Evolutionary conservation across 2,329 filamentous ascomycete species (phyloP), one percentile per base, ranked within the genome.

Genomic region (Nemania sp.): DNA sequence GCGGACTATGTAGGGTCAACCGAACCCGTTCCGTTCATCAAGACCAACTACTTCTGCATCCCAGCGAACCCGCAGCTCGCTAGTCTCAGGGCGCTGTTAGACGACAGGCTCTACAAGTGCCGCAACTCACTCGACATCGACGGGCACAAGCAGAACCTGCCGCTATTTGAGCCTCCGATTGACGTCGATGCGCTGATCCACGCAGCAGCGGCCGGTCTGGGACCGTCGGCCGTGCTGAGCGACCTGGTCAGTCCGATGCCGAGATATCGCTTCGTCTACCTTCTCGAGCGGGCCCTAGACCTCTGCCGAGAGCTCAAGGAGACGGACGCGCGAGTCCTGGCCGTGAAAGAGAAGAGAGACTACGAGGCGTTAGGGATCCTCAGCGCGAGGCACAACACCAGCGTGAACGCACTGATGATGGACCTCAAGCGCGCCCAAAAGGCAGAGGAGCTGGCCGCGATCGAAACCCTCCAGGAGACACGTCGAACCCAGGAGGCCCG

Each of bases 21-120:
- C 10, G 21, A 48, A 13, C 17, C 15, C 1, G n/a, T 48, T 15
- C 39, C 48, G 5, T 51, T 43, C 18, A 50, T 57, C 1, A 9
- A 49, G 10, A 51, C 54, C 13, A 21, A 20, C 9, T 59, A 54
- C 45, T 59, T 54, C 20, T 54, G 56, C 25, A 43, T 52, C 17
- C 56, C 49, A 15, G 32, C 49, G 2, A 59, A 59, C 35, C 56
- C 40, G 11, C 40, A 53, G 20, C 4, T 59, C 7, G 37, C 20
- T 13, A 21, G 12, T 6, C 37, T 59, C 6, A 13, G 45, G 49
- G 21, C 13, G 7, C 32, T 49, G 2, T 6, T 59, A 3, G 42
- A 59, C 25, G 56, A 59, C 21, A 17, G 56, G 2, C 6, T 59
- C 10, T 59, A 48, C 12, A 59, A 59, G 32, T 17, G 13, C 45